Percentiles rank a stretch among this genome's conserved stretches.
Conservation (phyloP, 2,329 filamentous ascomycete species). For the Talaromyces marneffei region DNA sequence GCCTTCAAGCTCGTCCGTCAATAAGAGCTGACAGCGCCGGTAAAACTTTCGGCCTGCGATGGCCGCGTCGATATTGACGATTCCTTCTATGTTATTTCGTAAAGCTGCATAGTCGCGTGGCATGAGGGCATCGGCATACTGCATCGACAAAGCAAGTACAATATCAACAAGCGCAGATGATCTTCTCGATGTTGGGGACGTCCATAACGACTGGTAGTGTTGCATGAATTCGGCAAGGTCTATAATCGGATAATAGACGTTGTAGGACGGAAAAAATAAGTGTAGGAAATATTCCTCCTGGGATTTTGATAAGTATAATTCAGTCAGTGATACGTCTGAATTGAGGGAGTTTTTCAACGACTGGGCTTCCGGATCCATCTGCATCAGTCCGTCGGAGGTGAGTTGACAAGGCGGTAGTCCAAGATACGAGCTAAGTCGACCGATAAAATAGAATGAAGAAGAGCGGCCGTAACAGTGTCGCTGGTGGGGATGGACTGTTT, state of each 20-base stretch:
- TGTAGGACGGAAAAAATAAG: slow-evolving; percentile 7
- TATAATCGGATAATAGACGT: slow-evolving; percentile 8
- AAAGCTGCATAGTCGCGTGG: not conserved
- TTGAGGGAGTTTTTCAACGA: not conserved
- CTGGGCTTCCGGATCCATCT: not conserved
- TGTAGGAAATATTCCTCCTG: slow-evolving; percentile 13
- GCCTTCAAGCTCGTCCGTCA: slow-evolving; percentile 8
- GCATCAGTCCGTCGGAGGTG: slow-evolving; percentile 1
- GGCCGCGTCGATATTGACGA: slow-evolving; percentile 5
- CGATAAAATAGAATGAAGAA: slow-evolving; percentile 12
- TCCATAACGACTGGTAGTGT: slow-evolving; percentile 10
- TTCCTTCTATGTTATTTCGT: not conserved
- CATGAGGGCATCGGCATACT: slow-evolving; percentile 10
- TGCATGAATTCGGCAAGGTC: slow-evolving; percentile 1
- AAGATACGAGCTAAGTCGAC: slow-evolving; percentile 7
- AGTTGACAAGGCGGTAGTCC: not conserved
- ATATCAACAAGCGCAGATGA: slow-evolving; percentile 12
- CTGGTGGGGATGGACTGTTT: not conserved
- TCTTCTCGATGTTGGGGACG: not conserved
- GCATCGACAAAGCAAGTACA: slow-evolving; percentile 12
- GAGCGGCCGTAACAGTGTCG: slow-evolving; percentile 8
- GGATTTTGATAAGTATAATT: slow-evolving; percentile 1
- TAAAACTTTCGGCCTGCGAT: slow-evolving; percentile 3
- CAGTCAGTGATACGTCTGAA: not conserved
- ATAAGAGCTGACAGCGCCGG: slow-evolving; percentile 3